phyloP scores from a whole-genome alignment of 169 alveolate species.

The Eimeria sp. region DNA sequence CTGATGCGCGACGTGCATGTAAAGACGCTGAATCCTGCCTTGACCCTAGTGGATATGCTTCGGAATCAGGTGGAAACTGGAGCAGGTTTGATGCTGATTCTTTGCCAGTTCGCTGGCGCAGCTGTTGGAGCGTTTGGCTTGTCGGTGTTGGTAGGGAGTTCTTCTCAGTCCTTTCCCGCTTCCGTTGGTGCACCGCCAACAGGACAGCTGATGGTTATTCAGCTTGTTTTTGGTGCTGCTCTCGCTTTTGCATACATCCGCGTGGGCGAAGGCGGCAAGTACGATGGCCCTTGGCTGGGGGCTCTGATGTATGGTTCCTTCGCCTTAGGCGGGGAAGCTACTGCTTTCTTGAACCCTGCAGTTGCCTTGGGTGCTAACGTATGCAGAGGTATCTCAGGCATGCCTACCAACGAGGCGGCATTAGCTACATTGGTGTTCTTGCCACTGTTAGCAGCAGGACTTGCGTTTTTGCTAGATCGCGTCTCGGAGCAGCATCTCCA shows the following conservation, averaged over 20 bases:
- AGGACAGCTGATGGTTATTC: neutral
- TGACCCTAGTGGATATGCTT: neutral
- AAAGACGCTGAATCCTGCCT: constrained; percentile 27
- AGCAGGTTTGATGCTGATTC: neutral
- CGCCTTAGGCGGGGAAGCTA: neutral
- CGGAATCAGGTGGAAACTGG: neutral
- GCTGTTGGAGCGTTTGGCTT: neutral
- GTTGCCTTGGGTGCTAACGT: constrained; percentile 7
- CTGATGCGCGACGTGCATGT: neutral
- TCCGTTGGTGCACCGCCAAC: neutral
- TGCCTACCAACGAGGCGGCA: neutral
- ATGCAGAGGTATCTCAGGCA: constrained; percentile 21
- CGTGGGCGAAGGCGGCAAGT: constrained; percentile 1
- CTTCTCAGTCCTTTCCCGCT: neutral
- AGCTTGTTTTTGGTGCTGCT: constrained; percentile 32
- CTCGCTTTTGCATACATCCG: constrained; percentile 26
- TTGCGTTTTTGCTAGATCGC: neutral
- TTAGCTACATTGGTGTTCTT: neutral
- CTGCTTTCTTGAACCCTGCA: constrained; percentile 16
- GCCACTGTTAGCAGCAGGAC: constrained; percentile 24
- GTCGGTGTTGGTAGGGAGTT: neutral
- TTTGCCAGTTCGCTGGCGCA: constrained; percentile 17
- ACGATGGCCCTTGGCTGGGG: constrained; percentile 33
- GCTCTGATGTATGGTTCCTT: constrained; percentile 34
- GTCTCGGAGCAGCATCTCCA: neutral